Evolutionary conservation across 192 early-diverging fungal genomes (phyloP).

Genomic region (Lobulomyces angularis): DNA sequence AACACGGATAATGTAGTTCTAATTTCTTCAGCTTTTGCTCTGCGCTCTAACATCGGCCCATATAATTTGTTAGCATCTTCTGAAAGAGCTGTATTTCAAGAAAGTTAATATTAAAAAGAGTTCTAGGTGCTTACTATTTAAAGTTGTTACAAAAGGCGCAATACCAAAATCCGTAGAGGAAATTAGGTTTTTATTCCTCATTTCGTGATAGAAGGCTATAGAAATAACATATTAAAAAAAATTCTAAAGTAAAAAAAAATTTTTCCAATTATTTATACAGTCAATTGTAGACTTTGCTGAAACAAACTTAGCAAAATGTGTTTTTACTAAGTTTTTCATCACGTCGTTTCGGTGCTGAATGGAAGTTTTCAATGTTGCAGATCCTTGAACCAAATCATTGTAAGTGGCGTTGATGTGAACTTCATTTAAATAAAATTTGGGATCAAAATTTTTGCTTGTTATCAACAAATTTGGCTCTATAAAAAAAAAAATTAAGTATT

Average conservation of each 20-base stretch:
- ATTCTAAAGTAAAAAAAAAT: conserved; percentile 1
- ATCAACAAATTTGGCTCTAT: conserved; percentile 36
- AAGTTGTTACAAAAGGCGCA: conserved; percentile 45
- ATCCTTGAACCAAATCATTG: conserved; percentile 65
- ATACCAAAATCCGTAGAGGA: conserved; percentile 71
- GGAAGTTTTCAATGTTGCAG: conserved; percentile 51
- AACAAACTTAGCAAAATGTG: conserved; percentile 95
- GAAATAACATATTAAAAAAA: not conserved
- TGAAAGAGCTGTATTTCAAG: conserved; percentile 31
- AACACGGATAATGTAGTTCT: conserved; percentile 76
- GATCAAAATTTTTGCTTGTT: conserved; percentile 44
- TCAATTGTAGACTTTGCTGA: conserved; percentile 91
- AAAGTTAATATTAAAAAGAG: conserved; percentile 1
- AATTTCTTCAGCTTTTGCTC: conserved; percentile 81
- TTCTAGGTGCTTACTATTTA: conserved; percentile 42
- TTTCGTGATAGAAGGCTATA: conserved; percentile 67
- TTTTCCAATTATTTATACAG: conserved; percentile 27
- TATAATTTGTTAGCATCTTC: conserved; percentile 70
- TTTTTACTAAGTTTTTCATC: conserved; percentile 78
- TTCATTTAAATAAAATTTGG: conserved; percentile 61
- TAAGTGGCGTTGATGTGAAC: conserved; percentile 80
- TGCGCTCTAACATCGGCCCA: conserved; percentile 71
- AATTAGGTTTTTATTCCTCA: conserved; percentile 74
- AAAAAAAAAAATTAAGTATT: conserved; percentile 10
- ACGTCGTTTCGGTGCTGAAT: conserved; percentile 76